Conservation (phyloP, 495 filamentous ascomycete genomes). For the Aspergillus coremiiformis region DNA sequence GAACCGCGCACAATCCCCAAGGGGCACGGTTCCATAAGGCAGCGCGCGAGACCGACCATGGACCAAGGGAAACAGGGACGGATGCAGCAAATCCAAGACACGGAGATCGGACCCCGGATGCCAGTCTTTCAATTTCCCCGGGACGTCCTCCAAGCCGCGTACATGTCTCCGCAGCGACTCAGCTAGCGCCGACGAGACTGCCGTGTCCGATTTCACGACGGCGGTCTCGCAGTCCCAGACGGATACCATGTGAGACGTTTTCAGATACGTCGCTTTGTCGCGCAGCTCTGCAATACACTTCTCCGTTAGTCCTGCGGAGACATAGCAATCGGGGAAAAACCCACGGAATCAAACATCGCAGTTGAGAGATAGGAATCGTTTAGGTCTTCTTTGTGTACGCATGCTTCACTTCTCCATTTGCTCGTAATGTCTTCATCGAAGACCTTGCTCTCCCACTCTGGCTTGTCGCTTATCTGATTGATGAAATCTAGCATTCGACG, state of each 20-base stretch:
- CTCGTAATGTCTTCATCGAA: conserved; percentile 8
- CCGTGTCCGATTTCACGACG: conserved; percentile 8
- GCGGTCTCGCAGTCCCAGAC: background rate
- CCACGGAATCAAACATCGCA: conserved; percentile 1
- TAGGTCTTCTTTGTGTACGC: background rate
- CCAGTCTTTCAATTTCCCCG: conserved; percentile 4
- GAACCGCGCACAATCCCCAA: conserved; percentile 3
- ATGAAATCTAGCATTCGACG: background rate
- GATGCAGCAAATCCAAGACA: conserved; percentile 13
- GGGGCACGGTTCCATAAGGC: background rate
- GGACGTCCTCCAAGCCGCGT: conserved; percentile 5
- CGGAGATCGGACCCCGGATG: conserved; percentile 10
- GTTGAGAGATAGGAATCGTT: background rate
- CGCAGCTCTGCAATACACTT: background rate
- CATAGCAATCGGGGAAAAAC: no score
- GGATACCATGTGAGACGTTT: background rate
- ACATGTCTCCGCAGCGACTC: background rate
- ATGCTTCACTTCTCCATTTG: conserved; percentile 7
- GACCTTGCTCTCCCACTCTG: conserved; percentile 1
- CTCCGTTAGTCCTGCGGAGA: no score
- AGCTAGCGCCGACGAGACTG: background rate
- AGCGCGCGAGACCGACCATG: conserved; percentile 4
- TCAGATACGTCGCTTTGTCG: background rate
- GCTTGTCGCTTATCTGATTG: background rate
- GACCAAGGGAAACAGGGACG: conserved; percentile 11